These are phyloP conservation scores for Penicillium bovifimosum DNA, from an alignment of 495 filamentous ascomycete genomes.

Conservation along the genomic window DNA sequence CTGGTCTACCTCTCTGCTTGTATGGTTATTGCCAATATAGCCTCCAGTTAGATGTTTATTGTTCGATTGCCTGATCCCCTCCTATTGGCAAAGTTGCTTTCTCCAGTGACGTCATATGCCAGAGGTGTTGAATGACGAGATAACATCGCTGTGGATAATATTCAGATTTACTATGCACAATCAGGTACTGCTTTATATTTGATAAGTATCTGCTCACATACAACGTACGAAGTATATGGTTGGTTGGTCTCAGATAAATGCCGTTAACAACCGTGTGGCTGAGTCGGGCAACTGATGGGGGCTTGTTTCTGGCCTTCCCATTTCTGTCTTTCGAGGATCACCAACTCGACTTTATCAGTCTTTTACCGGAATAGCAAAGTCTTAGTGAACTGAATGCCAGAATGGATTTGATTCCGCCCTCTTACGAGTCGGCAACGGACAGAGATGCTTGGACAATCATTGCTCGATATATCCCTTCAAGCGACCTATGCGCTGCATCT, in stretches of 20 bases:
- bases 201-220: too few species aligned
- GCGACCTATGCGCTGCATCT: slow-evolving; percentile 54
- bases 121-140: too few species aligned
- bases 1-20: too few species aligned
- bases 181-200: too few species aligned
- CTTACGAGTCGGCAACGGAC: slow-evolving; percentile 53
- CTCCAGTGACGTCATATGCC: background rate
- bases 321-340: background rate
- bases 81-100: background rate
- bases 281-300: slow-evolving; percentile 9
- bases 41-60: too few species aligned
- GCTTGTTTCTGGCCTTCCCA: background rate
- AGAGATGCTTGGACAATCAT: slow-evolving; percentile 58
- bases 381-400: background rate
- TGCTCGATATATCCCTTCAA: slow-evolving; percentile 54
- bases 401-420: slow-evolving; percentile 54
- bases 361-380: too few species aligned
- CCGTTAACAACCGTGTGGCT: slow-evolving; percentile 1
- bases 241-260: background rate
- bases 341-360: too few species aligned
- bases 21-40: background rate
- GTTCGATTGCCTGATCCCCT: background rate
- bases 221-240: background rate
- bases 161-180: too few species aligned
- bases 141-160: too few species aligned